phyloP scores from a whole-genome alignment of 2,329 filamentous ascomycete species.

The Exophiala mesophila region DNA sequence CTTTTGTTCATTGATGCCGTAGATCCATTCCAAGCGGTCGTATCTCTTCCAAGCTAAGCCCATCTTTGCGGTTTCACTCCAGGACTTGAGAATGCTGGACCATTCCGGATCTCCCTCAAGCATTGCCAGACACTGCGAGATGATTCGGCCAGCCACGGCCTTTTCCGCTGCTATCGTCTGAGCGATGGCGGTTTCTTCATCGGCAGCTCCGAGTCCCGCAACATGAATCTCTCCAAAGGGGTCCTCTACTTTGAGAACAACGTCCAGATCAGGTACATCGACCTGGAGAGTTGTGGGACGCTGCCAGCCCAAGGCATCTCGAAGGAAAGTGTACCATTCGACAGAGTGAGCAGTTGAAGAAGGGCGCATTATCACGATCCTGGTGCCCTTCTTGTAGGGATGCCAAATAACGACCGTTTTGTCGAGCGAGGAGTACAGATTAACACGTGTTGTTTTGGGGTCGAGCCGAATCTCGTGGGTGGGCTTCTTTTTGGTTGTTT shows the following conservation, averaged over 20 bases:
- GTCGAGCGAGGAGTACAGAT: conserved; percentile 62
- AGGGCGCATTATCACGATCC: conserved; percentile 59
- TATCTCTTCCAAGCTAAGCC: conserved; percentile 66
- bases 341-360: conserved; percentile 57
- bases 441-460: conserved; percentile 51
- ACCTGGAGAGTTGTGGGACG: conserved; percentile 54
- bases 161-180: conserved; percentile 44
- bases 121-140: conserved; percentile 55
- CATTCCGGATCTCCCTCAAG: conserved; percentile 54
- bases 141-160: conserved; percentile 52
- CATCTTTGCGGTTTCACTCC: conserved; percentile 55
- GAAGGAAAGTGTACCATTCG: conserved; percentile 65
- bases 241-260: conserved; percentile 55
- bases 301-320: conserved; percentile 55
- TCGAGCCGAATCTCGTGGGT: conserved; percentile 55
- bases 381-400: conserved; percentile 49
- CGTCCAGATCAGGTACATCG: conserved; percentile 58
- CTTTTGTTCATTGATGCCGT: conserved; percentile 60
- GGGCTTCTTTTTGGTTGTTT: conserved; percentile 50
- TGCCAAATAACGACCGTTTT: conserved; percentile 63
- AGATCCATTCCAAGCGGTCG: conserved; percentile 64
- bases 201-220: conserved; percentile 30
- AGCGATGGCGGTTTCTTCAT: conserved; percentile 40
- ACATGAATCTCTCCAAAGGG: conserved; percentile 53
- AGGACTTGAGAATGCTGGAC: conserved; percentile 54